Evolutionary conservation across 805 yeast genomes (phyloP).

Genomic region (Zygoascus flipseniorum): DNA sequence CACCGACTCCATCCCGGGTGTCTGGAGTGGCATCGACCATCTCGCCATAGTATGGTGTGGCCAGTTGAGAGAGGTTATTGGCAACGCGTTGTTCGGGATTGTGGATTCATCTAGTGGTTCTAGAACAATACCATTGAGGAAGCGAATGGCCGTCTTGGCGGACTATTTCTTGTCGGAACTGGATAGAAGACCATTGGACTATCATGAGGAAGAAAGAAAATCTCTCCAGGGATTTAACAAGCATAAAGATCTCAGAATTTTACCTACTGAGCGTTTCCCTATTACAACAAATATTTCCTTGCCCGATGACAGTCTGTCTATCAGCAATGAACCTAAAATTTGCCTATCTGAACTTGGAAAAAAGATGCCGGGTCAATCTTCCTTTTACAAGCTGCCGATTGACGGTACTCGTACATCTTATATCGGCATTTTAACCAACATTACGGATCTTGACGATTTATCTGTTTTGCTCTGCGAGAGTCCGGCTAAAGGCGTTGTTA

Average conservation of each 20-base stretch:
- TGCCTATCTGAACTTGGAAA: background rate
- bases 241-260: background rate
- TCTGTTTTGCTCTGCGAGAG: background rate
- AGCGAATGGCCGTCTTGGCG: slow-evolving; percentile 53
- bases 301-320: background rate
- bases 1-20: slow-evolving; percentile 76
- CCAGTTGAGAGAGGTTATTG: slow-evolving; percentile 58
- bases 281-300: background rate
- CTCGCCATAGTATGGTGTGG: slow-evolving; percentile 93
- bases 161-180: slow-evolving; percentile 29
- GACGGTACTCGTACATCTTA: background rate
- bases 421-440: slow-evolving; percentile 1
- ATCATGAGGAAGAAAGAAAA: background rate
- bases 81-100: slow-evolving; percentile 48
- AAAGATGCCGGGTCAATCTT: background rate
- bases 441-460: background rate
- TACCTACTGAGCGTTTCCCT: background rate
- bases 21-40: slow-evolving; percentile 91
- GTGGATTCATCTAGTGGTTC: slow-evolving; percentile 3
- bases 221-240: background rate
- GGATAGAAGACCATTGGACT: slow-evolving; percentile 11
- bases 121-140: slow-evolving; percentile 35
- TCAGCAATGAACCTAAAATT: background rate
- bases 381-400: background rate
- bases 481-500: background rate